Conservation (phyloP, 2,329 filamentous ascomycete genomes). For the Bipolaris cookei region DNA sequence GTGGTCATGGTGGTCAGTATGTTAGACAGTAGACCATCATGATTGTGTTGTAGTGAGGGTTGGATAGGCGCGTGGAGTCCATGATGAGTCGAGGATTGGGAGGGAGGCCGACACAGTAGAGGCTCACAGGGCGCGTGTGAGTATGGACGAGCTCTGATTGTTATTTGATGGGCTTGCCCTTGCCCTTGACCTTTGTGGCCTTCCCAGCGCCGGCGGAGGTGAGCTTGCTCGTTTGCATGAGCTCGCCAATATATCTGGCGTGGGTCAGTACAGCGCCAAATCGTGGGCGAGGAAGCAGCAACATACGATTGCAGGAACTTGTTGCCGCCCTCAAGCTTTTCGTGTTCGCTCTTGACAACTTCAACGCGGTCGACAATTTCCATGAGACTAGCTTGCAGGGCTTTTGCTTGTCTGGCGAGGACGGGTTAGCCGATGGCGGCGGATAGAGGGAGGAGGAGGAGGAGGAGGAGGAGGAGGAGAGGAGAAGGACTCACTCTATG, state of each 20-base stretch:
- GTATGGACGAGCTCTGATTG: constrained; percentile 32
- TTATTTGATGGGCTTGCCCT: constrained; percentile 47
- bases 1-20: constrained; percentile 20
- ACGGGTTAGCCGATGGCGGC: constrained; percentile 11
- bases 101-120: constrained; percentile 36
- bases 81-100: constrained; percentile 39
- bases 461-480: neutral
- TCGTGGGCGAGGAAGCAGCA: neutral
- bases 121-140: constrained; percentile 22
- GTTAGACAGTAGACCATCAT: constrained; percentile 44
- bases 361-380: constrained; percentile 94
- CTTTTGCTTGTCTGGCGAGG: constrained; percentile 76
- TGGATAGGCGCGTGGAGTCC: constrained; percentile 37
- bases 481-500: constrained; percentile 60
- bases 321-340: constrained; percentile 96
- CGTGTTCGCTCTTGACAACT: constrained; percentile 90
- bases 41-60: constrained; percentile 41
- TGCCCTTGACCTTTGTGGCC: constrained; percentile 55
- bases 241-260: constrained; percentile 88
- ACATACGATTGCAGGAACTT: constrained; percentile 80
- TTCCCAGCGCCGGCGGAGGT: constrained; percentile 60
- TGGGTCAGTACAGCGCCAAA: constrained; percentile 20
- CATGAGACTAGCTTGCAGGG: constrained; percentile 85
- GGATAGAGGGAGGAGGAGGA: neutral
- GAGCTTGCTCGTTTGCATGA: constrained; percentile 78